Conservation (phyloP, 768 basidiomycete genomes). For the Lactifluus piperatus region DNA sequence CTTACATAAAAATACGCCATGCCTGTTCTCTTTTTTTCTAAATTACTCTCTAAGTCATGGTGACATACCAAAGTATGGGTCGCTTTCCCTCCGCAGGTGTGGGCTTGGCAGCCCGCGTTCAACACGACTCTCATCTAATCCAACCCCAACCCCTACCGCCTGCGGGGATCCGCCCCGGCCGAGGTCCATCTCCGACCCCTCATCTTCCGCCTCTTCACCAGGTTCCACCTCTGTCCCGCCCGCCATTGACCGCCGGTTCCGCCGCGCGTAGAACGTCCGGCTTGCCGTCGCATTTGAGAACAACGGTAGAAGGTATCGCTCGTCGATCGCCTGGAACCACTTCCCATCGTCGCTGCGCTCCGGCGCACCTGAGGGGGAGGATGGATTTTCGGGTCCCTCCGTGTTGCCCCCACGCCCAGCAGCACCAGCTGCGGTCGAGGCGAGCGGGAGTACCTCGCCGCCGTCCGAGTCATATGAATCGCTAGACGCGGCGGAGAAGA, state of each 20-base stretch:
- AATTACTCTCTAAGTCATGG: not conserved
- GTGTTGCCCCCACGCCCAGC: not conserved
- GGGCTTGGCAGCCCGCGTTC: constrained; percentile 19
- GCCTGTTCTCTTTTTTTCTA: not conserved
- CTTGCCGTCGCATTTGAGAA: constrained; percentile 91
- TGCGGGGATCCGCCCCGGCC: constrained; percentile 33
- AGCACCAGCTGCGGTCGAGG: constrained; percentile 34
- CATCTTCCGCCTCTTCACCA: constrained; percentile 20
- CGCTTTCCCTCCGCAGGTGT: constrained; percentile 19
- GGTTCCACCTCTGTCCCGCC: constrained; percentile 16
- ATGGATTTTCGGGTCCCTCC: not conserved
- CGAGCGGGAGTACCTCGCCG: constrained; percentile 72
- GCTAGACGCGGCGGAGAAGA: constrained; percentile 65
- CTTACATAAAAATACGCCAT: not conserved
- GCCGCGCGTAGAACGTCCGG: constrained; percentile 74
- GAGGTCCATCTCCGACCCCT: constrained; percentile 27
- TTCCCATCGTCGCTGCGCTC: constrained; percentile 59
- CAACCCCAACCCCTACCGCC: constrained; percentile 25
- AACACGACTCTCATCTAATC: constrained; percentile 20
- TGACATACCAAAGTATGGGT: constrained; percentile 6
- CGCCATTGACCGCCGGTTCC: constrained; percentile 43
- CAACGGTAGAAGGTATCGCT: constrained; percentile 85
- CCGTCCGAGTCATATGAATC: constrained; percentile 71
- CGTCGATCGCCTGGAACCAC: constrained; percentile 95
- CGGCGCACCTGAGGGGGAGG: constrained; percentile 8